Conservation (phyloP, 129 eudicot genomes). For the Arctium lappa region DNA sequence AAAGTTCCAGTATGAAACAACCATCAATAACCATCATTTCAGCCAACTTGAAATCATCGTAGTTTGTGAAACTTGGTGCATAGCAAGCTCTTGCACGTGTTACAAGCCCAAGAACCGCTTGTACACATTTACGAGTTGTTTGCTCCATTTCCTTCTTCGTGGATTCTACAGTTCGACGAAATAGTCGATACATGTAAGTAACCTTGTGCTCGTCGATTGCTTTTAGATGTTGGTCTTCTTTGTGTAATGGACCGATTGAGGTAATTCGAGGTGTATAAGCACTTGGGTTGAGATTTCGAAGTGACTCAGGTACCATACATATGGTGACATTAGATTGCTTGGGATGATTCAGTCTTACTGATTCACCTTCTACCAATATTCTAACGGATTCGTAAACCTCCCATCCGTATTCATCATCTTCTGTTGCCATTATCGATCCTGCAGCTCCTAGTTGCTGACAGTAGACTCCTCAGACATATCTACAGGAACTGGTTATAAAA, state of each 20-base stretch:
- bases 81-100: conserved; percentile 2
- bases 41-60: not conserved
- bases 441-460: no score
- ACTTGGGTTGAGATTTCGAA: conserved; percentile 12
- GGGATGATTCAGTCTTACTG: not conserved
- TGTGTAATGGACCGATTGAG: conserved; percentile 27
- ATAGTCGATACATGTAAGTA: conserved; percentile 16
- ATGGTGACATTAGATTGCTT: conserved; percentile 8
- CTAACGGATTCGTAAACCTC: no score
- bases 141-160: not conserved
- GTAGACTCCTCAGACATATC: no score
- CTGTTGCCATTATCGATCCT: no score
- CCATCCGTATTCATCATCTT: no score
- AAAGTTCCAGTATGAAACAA: conserved; percentile 26
- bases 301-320: conserved; percentile 13
- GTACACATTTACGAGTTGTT: not conserved
- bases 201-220: conserved; percentile 20
- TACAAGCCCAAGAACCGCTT: not conserved
- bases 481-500: not conserved
- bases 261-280: conserved; percentile 11
- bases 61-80: conserved; percentile 1
- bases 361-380: not conserved
- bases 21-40: conserved; percentile 30
- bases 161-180: conserved; percentile 2
- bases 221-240: not conserved